phyloP scores from a whole-genome alignment of 2,329 filamentous ascomycete genomes.

The Zasmidium cellare region DNA sequence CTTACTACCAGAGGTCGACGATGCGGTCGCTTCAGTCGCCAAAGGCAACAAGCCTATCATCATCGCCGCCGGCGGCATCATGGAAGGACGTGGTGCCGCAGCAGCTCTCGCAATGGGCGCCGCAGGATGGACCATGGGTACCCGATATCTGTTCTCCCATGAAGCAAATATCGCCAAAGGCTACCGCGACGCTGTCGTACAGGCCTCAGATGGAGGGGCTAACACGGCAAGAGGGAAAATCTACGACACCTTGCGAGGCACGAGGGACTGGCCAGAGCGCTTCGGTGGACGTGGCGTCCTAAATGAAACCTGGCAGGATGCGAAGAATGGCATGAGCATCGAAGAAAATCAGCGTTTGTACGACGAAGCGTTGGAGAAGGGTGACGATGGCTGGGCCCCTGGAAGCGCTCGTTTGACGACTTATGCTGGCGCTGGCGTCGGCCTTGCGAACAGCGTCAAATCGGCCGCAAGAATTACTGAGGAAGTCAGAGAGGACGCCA shows the following conservation, averaged over 20 bases:
- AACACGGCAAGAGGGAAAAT: slow-evolving; percentile 52
- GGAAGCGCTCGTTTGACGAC: slow-evolving; percentile 57
- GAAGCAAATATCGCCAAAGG: slow-evolving; percentile 51
- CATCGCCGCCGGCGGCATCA: slow-evolving; percentile 62
- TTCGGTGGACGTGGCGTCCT: slow-evolving; percentile 61
- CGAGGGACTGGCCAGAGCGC: slow-evolving; percentile 56
- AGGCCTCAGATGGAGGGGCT: slow-evolving; percentile 51
- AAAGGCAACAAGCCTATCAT: slow-evolving; percentile 37
- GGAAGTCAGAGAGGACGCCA: slow-evolving; percentile 45
- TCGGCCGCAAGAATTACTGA: slow-evolving; percentile 54
- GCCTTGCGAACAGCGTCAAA: slow-evolving; percentile 54
- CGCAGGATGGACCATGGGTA: slow-evolving; percentile 60
- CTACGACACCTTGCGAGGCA: slow-evolving; percentile 57
- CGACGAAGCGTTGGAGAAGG: slow-evolving; percentile 50
- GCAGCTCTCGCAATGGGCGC: slow-evolving; percentile 57
- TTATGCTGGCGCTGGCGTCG: slow-evolving; percentile 64
- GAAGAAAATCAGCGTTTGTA: slow-evolving; percentile 48
- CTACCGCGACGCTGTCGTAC: slow-evolving; percentile 49
- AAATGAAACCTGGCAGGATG: slow-evolving; percentile 54
- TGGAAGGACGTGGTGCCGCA: slow-evolving; percentile 56
- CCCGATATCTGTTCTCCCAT: slow-evolving; percentile 58
- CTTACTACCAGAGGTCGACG: slow-evolving; percentile 59
- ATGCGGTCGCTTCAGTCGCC: slow-evolving; percentile 41
- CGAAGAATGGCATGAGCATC: slow-evolving; percentile 39
- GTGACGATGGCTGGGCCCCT: slow-evolving; percentile 54